phyloP scores from a whole-genome alignment of 2,329 filamentous ascomycete species.

The Paracorniculantispora psalliotae region DNA sequence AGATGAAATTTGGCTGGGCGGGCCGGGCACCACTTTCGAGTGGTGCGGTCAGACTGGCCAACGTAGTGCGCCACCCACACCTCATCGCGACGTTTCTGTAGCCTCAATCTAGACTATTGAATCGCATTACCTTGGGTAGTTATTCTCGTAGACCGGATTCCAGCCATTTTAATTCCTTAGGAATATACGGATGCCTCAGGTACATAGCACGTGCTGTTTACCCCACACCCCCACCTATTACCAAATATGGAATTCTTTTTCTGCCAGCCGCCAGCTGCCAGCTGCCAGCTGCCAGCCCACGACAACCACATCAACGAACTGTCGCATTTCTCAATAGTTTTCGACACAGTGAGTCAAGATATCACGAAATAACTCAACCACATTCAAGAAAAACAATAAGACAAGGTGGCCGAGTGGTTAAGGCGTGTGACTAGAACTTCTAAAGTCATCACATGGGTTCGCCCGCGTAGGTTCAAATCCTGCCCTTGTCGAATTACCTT shows the following conservation, averaged over 20 bases:
- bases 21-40: neutral
- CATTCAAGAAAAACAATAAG: neutral
- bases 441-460: slow-evolving; percentile 5
- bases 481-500: slow-evolving; percentile 2
- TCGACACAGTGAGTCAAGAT: neutral
- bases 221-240: neutral
- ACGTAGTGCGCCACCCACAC: neutral
- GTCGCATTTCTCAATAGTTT: neutral
- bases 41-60: neutral
- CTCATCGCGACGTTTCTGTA: neutral
- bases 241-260: neutral
- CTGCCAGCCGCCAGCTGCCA: too few species aligned
- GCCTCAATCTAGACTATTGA: neutral
- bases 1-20: neutral
- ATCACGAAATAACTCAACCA: neutral
- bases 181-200: neutral
- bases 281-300: neutral
- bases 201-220: neutral
- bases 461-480: slow-evolving; percentile 14
- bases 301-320: neutral
- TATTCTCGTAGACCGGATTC: neutral
- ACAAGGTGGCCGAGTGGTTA: slow-evolving; percentile 7
- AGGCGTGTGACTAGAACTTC: slow-evolving; percentile 8
- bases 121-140: neutral
- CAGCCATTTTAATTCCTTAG: neutral